Evolutionary conservation across 2,329 filamentous ascomycete species (phyloP), one percentile per base, ranked within the genome.

Genomic region (Neocucurbitaria cava): DNA sequence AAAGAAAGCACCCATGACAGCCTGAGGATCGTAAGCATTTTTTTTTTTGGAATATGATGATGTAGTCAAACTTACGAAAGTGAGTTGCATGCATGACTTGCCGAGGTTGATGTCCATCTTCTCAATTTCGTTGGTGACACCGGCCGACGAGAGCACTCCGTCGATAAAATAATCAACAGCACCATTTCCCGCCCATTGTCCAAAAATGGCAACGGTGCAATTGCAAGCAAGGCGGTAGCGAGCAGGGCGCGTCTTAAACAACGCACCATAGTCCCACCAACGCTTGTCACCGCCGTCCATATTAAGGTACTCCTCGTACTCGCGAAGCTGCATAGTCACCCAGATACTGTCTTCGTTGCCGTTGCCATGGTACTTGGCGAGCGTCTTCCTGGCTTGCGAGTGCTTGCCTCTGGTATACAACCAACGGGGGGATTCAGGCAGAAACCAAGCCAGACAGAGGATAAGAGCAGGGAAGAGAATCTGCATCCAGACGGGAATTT

Each of bases 351-450:
- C 59, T 35, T 73, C 62, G 1, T 78, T 79, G 49, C 84, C 78
- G 21, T 62, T 42, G 2, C 81, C 77, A 58, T 85, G 85, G 59
- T 84, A 84, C 53, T 81, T 81, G 6, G 82, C 78, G n/a, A 89
- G 75, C 5, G 85, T 78, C 3, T 77, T 71, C 40, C 81, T 76
- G 0, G 83, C 85, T 58, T 86, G 78, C 18, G 84, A 80, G 7
- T 79, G 73, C 17, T 80, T 79, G 28, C 83, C 82, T 24, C 83
- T 79, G 51, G 78, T 78, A 51, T 84, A 81, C 13, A 86, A 73
- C 84, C 85, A 87, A 49, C 85, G 75, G 0, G 85, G 85, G 1
- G 83, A 85, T 60, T 87, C 85, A 0, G 85, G 85, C 1, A 86
- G 72, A 49, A 85, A 78, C 57, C 78, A 81, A 5, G 81, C 74